Evolutionary conservation across 2,329 filamentous ascomycete species (phyloP), one percentile per base, ranked within the genome.

Genomic region (Clonostachys rosea): DNA sequence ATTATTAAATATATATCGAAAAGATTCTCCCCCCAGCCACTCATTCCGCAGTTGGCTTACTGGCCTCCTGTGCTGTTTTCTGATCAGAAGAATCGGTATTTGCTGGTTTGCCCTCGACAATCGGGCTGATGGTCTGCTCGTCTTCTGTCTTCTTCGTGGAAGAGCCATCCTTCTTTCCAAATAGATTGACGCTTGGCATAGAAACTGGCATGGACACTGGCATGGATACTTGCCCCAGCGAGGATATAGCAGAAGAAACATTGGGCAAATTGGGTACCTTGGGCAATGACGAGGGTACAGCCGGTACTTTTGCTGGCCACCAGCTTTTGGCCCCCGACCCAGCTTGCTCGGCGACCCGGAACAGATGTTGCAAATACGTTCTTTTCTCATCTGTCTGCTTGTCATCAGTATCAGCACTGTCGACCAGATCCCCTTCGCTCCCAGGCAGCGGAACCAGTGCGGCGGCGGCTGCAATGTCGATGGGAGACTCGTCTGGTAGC

Each of bases 391-490:
- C 58, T 0, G 65, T 68, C 42, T 65, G 61, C 4, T 60, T 61
- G 16, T 68, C 62, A 16, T 34, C 42, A 14, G 20, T 34, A 34
- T 61, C 61, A 11, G 55, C 53, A 12, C 63, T 58, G 0, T 52
- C 58, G 2, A 64, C 53, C 1, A 66, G 54, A 1, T 64, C 62
- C 1, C 61, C 59, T 6, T 67, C 63, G 16, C 67, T 61, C 17
- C 73, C 72, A 0, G 75, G 74, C 0, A 76, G 57, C 0, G 75
- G 74, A 0, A 76, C 71, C 3, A 77, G 60, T 0, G 74, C 73
- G 1, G 75, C 75, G 0, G 75, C 75, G 0, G 74, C 75, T 0
- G 74, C 73, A 34, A 79, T 78, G 48, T 79, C 75, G 37, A 79
- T 66, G 4, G 75, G 75, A 2, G 75, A 76, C 49, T 67, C 60